phyloP scores from a whole-genome alignment of 495 filamentous ascomycete genomes.

The Trypethelium eluteriae region DNA sequence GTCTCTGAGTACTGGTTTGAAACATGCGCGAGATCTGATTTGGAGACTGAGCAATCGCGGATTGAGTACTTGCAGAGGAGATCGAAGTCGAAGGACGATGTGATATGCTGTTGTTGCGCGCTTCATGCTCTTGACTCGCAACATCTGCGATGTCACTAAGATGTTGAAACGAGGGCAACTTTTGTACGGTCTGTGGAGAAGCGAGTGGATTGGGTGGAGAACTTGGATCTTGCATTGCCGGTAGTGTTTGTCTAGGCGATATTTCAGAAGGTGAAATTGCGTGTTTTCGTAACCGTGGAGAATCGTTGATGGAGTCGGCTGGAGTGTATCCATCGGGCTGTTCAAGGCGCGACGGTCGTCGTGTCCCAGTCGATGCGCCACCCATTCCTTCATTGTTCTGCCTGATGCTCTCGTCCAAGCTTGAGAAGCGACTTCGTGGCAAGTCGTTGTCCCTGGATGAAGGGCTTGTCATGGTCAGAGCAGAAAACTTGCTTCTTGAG shows the following conservation, averaged over 20 bases:
- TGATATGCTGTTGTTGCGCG: slow-evolving; percentile 19
- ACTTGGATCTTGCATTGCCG: slow-evolving; percentile 23
- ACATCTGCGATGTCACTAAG: slow-evolving; percentile 30
- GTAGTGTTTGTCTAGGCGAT: slow-evolving; percentile 26
- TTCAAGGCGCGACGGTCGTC: not conserved
- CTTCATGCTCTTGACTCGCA: slow-evolving; percentile 25
- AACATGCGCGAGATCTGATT: slow-evolving; percentile 12
- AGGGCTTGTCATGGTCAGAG: not conserved
- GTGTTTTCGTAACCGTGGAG: slow-evolving; percentile 24
- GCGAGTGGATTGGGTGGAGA: slow-evolving; percentile 21
- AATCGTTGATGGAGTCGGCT: slow-evolving; percentile 23
- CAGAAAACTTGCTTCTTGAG: not conserved
- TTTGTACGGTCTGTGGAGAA: slow-evolving; percentile 22
- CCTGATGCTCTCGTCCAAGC: slow-evolving; percentile 6
- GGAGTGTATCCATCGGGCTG: slow-evolving; percentile 16
- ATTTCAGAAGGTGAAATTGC: slow-evolving; percentile 22
- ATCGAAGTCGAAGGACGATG: slow-evolving; percentile 23
- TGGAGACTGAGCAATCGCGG: slow-evolving; percentile 28
- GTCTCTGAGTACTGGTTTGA: slow-evolving; percentile 8
- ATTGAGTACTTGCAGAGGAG: slow-evolving; percentile 15
- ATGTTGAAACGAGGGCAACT: slow-evolving; percentile 26
- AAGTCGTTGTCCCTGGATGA: not conserved
- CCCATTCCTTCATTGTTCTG: not conserved
- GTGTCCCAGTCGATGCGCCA: not conserved
- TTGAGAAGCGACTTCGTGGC: not conserved